Evolutionary conservation across 2,329 filamentous ascomycete genomes (phyloP), one percentile per base, ranked within the genome.

Genomic region (Leptographium lundbergii): DNA sequence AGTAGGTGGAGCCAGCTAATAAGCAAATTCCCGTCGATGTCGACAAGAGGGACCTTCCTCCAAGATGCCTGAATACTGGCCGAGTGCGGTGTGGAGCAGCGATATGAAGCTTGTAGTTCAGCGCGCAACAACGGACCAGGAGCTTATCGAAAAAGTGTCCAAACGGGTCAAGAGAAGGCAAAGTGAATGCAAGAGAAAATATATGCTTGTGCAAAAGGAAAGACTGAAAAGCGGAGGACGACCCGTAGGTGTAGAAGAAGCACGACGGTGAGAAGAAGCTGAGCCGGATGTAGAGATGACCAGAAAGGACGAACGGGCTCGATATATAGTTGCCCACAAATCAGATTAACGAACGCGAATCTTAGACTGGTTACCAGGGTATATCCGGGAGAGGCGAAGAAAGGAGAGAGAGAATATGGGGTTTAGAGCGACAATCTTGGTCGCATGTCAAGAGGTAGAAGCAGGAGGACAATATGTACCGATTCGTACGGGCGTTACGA

Each of bases 51-150:
- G 24, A 50, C 47, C 22, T 50, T 1, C 24, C 24, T 50, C 47
- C 29, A 25, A 17, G 7, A 55, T 19, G 55, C 29, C 50, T 45
- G n/a, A 42, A 34, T 22, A n/a, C 27, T 22, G 29, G n/a, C 27
- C 13, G 14, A 27, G 19, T 17, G 52, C 10, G 29, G 32, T 54
- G 52, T 54, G 52, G 52, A 54, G 52, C 39, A 22, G 32, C 11
- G 29, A 22, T 24, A 34, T 24, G n/a, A 39, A 24, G 22, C 14
- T n/a, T 52, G 36, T 47, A 3, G 22, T 54, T 19, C 42, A 39
- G 56, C 59, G 59, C 56, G 58, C 59, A 58, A 54, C 52, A 52
- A 56, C 56, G 24, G 29, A 10, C 19, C 53, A 55, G 53, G 32
- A 56, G 54, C 51, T 5, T 24, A 9, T 54, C n/a, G 52, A 39